Evolutionary conservation across 805 yeast species (phyloP).

Genomic region (Yarrowia porcina): DNA sequence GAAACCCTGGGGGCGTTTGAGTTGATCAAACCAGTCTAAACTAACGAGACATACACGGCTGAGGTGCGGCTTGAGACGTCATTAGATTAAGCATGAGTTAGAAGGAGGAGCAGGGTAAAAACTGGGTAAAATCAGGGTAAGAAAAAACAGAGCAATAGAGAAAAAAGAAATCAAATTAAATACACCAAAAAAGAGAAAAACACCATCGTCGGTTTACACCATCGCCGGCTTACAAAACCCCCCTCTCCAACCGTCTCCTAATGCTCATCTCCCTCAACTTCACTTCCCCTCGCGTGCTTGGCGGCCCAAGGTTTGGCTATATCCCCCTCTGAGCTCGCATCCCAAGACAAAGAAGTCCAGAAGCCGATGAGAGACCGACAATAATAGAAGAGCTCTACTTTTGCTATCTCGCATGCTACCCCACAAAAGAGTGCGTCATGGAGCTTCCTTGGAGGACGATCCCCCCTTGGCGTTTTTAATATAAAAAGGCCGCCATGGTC

Average conservation of each 20-base stretch:
- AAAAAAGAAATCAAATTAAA: too few relatives aligned
- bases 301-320: background rate
- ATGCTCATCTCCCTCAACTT: too few relatives aligned
- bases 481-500: background rate
- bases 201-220: too few relatives aligned
- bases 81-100: too few relatives aligned
- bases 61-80: slow-evolving; percentile 19
- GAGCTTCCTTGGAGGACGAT: too few relatives aligned
- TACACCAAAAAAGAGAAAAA: too few relatives aligned
- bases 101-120: too few relatives aligned
- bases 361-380: slow-evolving; percentile 17
- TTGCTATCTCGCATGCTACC: slow-evolving; percentile 12
- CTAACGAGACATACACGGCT: slow-evolving; percentile 17
- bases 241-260: too few relatives aligned
- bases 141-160: too few relatives aligned
- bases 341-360: background rate
- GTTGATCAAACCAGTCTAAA: background rate
- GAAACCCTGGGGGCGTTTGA: background rate
- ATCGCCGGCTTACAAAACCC: too few relatives aligned
- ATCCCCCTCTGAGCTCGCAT: background rate
- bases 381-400: background rate
- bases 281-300: background rate
- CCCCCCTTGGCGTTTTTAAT: background rate
- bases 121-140: too few relatives aligned
- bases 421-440: background rate